Evolutionary conservation across 2,329 filamentous ascomycete species (phyloP).

Genomic region (Botrytis deweyae): DNA sequence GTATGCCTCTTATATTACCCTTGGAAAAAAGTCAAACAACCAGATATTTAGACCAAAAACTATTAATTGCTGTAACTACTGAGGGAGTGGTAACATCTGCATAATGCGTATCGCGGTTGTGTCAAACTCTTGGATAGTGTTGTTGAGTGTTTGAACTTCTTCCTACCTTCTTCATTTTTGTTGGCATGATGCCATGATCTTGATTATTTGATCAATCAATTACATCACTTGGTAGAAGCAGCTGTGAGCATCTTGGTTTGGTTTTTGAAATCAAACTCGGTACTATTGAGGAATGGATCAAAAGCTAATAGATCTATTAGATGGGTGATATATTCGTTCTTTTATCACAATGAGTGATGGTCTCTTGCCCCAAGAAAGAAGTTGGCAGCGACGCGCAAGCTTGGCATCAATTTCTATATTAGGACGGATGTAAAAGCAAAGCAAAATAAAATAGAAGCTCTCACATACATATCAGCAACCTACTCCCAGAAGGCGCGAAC

Average conservation of each 20-base stretch:
- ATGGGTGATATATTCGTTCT: not conserved
- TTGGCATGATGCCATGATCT: not conserved
- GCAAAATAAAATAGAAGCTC: not conserved
- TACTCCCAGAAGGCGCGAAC: not conserved
- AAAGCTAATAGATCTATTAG: not conserved
- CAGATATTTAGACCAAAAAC: no score
- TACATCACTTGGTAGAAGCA: accelerated
- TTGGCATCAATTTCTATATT: no score
- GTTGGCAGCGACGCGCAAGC: no score
- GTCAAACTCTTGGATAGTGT: not conserved
- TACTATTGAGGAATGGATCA: not conserved
- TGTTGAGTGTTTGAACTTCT: not conserved
- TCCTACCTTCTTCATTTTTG: not conserved
- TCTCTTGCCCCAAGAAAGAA: no score
- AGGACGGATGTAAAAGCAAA: not conserved
- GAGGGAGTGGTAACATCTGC: no score
- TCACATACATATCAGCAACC: not conserved
- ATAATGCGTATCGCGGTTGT: no score
- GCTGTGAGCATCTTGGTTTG: not conserved
- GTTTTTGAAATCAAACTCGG: not conserved
- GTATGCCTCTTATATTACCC: not conserved
- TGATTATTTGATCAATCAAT: not conserved
- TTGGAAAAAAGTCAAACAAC: no score
- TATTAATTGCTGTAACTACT: no score
- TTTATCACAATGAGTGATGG: not conserved